Evolutionary conservation across 768 basidiomycete species (phyloP).

Genomic region (Tricholoma saponaceum): DNA sequence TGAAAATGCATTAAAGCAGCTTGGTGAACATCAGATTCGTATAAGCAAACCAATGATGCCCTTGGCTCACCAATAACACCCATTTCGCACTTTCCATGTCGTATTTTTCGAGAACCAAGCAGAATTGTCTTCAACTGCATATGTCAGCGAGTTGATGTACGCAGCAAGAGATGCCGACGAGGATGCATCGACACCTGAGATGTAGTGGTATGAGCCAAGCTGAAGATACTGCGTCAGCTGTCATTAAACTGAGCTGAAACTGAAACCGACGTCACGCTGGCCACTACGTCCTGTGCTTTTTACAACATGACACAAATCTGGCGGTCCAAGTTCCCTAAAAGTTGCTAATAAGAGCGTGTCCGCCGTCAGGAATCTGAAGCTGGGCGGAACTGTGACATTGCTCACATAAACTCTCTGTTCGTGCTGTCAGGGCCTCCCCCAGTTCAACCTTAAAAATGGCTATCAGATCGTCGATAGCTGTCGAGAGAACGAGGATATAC

Average conservation of each 20-base stretch:
- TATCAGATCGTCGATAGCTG: slow-evolving; percentile 7
- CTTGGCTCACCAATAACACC: slow-evolving; percentile 79
- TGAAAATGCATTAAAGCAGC: slow-evolving; percentile 98
- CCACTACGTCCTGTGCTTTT: slow-evolving; percentile 85
- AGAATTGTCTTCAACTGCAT: slow-evolving; percentile 84
- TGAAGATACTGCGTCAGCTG: slow-evolving; percentile 23
- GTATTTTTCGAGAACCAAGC: slow-evolving; percentile 90
- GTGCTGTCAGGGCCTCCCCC: slow-evolving; percentile 82
- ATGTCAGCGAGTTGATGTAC: slow-evolving; percentile 98
- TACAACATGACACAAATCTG: slow-evolving; percentile 93
- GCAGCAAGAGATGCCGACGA: slow-evolving; percentile 97
- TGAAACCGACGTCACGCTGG: slow-evolving; percentile 74
- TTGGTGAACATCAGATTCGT: slow-evolving; percentile 20
- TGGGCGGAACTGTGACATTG: slow-evolving; percentile 1
- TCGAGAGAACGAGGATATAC: slow-evolving; percentile 30
- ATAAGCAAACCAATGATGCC: not conserved
- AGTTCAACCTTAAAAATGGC: slow-evolving; percentile 62
- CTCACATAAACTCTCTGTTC: slow-evolving; percentile 88
- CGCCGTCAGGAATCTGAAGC: slow-evolving; percentile 9
- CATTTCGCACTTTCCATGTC: slow-evolving; percentile 88
- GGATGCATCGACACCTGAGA: slow-evolving; percentile 98
- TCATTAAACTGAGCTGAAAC: not conserved
- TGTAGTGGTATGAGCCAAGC: slow-evolving; percentile 96
- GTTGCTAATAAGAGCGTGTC: slow-evolving; percentile 54
- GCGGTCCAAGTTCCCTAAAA: slow-evolving; percentile 96